Base-by-base conservation (phyloP, 2,329 filamentous ascomycete genomes). In the Cladosporium sp. region DNA sequence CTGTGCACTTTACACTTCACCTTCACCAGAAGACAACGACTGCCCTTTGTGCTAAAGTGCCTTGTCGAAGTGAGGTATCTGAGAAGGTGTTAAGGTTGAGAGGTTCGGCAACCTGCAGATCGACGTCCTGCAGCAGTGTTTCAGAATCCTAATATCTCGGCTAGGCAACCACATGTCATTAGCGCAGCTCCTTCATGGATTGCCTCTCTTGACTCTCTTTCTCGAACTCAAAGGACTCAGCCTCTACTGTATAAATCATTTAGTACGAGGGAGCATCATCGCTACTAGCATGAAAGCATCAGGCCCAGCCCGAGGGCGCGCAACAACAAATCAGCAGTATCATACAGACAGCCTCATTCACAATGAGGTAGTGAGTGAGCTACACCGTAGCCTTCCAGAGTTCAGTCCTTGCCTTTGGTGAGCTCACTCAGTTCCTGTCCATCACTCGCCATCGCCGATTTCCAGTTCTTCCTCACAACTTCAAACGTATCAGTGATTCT, bases 401-500 rank as follows among this genome's bases (percentile, higher is more conserved):
- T 31, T 31, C 53, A 35, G 0, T 18, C 14, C 55, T 37, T 40
- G 33, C 10, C n/a, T 21, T 26, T 33, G 14, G 40, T 21, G 4
- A 57, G 18, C 29, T 40, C 12, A 12, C 33, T 57, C n/a, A 57
- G 5, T 33, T 57, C 31, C 14, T n/a, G 21, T 3, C 40, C 58
- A 23, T 50, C 16, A 8, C 40, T 61, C 10, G 37, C 58, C 40
- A 61, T 61, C 14, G 58, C 58, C 28, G 10, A 33, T n/a, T 79
- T 76, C 70, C 78, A 83, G 18, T 81, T 78, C 6, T 82, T 88
- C 50, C 90, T 81, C 7, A 84, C 86, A 28, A 97, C 78, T 81
- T 97, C 93, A 35, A 92, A 80, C 0, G 81, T 89, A 68, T 93
- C 88, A 0, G 85, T 88, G 0, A 86, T 81, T 50, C 93, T 84